These are phyloP conservation scores for Cucumis hystrix DNA, from an alignment of 306 rosid genomes.

Conservation along the genomic window DNA sequence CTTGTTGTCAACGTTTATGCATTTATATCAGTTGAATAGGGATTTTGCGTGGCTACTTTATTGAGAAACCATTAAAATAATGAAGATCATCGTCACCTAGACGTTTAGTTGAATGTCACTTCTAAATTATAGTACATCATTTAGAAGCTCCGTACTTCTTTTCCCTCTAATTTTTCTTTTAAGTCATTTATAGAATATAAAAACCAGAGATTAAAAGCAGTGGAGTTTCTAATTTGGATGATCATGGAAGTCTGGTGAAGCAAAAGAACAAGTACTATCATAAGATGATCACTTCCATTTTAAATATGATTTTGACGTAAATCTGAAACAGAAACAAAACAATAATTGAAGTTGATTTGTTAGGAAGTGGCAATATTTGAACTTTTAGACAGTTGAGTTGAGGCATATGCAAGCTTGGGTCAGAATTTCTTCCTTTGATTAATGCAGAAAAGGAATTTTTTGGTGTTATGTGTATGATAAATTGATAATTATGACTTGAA, in stretches of 20 bases:
- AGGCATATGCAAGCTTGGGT: neutral
- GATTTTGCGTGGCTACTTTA: neutral
- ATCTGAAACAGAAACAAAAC: neutral
- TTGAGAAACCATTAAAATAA: neutral
- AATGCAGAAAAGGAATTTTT: neutral
- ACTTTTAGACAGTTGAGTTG: neutral
- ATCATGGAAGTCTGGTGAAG: neutral
- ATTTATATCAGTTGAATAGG: neutral
- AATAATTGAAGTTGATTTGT: neutral
- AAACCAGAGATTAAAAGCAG: neutral
- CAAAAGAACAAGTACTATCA: neutral
- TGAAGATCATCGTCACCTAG: neutral
- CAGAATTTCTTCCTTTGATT: neutral
- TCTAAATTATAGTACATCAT: neutral
- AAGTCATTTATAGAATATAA: neutral
- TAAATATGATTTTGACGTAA: neutral
- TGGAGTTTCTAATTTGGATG: neutral
- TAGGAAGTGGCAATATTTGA: neutral
- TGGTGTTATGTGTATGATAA: neutral
- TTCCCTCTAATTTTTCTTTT: neutral
- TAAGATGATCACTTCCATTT: neutral
- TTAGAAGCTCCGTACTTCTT: neutral
- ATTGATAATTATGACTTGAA: neutral
- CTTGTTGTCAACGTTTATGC: neutral
- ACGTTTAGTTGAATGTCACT: neutral